phyloP scores from a whole-genome alignment of 495 filamentous ascomycete genomes.

The Penicillium maclennaniae region DNA sequence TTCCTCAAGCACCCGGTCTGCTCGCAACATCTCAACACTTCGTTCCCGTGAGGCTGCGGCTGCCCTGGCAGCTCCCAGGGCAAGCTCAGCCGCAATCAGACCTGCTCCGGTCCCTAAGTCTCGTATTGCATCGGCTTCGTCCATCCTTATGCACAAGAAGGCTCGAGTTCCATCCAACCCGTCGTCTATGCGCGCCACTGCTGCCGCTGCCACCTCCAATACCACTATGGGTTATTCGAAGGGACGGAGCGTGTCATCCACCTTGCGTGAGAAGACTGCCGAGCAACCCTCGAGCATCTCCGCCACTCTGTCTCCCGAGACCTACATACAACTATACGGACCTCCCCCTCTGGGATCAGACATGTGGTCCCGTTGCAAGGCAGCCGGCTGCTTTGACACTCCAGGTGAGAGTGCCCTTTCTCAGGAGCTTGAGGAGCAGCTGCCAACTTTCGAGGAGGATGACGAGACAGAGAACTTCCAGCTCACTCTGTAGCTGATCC shows the following conservation, averaged over 20 bases:
- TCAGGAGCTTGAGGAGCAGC: constrained; percentile 24
- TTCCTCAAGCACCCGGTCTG: constrained; percentile 19
- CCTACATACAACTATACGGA: constrained; percentile 44
- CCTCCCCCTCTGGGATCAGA: constrained; percentile 38
- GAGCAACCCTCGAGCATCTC: constrained; percentile 16
- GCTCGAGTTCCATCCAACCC: constrained; percentile 38
- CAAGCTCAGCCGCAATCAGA: constrained; percentile 30
- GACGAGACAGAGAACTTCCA: constrained; percentile 43
- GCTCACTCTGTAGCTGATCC: constrained; percentile 34
- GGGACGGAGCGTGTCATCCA: constrained; percentile 61
- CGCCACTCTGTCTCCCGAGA: constrained; percentile 36
- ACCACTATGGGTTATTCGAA: constrained; percentile 79
- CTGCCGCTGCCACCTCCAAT: constrained; percentile 62
- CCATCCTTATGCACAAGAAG: constrained; percentile 35
- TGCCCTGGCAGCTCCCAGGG: constrained; percentile 45
- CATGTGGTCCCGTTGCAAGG: constrained; percentile 40
- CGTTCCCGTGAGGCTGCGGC: constrained; percentile 53
- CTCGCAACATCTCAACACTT: constrained; percentile 39
- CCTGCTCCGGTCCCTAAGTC: constrained; percentile 40
- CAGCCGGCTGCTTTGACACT: constrained; percentile 36
- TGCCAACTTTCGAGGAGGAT: constrained; percentile 38
- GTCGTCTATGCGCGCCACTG: constrained; percentile 54
- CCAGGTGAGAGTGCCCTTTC: constrained; percentile 15
- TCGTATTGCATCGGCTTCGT: constrained; percentile 31
- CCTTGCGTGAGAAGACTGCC: constrained; percentile 31